These are phyloP conservation scores for Hypoxylon sp. DNA, from an alignment of 2,329 filamentous ascomycete species.

Conservation along the genomic window DNA sequence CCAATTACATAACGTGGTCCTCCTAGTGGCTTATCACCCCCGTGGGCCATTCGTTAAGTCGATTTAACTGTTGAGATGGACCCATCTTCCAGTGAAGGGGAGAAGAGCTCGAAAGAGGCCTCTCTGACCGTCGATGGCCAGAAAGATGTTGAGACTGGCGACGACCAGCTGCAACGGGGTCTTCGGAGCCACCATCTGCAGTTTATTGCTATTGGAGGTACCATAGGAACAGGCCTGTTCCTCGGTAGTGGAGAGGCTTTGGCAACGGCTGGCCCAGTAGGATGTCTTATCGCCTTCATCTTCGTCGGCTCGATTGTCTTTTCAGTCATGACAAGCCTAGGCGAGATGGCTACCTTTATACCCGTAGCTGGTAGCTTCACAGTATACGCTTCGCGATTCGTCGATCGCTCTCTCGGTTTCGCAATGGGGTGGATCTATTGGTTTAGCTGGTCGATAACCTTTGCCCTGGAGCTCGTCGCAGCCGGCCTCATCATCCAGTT, in stretches of 20 bases:
- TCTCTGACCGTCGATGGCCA: constrained; percentile 39
- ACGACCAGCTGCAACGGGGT: constrained; percentile 54
- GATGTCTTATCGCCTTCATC: constrained; percentile 76
- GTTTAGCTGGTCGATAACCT: constrained; percentile 82
- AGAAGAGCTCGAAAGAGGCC: constrained; percentile 37
- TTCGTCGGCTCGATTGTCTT: constrained; percentile 81
- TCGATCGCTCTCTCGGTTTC: constrained; percentile 78
- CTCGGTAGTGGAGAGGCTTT: constrained; percentile 76
- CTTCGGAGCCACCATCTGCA: constrained; percentile 55
- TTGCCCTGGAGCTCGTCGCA: constrained; percentile 79
- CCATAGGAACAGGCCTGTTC: constrained; percentile 81
- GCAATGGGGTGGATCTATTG: constrained; percentile 88
- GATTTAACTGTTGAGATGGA: constrained; percentile 36
- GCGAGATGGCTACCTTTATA: constrained; percentile 83
- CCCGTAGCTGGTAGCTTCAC: constrained; percentile 84
- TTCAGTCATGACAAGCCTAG: constrained; percentile 79
- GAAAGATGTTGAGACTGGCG: constrained; percentile 51
- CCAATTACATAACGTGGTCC: constrained; percentile 32
- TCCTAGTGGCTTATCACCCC: constrained; percentile 16
- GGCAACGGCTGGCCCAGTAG: constrained; percentile 74
- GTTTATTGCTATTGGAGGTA: constrained; percentile 64
- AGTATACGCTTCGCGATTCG: constrained; percentile 81
- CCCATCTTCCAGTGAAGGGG: constrained; percentile 27
- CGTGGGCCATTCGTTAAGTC: constrained; percentile 17
- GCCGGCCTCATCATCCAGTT: constrained; percentile 83